Evolutionary conservation across 2,329 filamentous ascomycete genomes (phyloP).

Genomic region (Venturia carpophila): DNA sequence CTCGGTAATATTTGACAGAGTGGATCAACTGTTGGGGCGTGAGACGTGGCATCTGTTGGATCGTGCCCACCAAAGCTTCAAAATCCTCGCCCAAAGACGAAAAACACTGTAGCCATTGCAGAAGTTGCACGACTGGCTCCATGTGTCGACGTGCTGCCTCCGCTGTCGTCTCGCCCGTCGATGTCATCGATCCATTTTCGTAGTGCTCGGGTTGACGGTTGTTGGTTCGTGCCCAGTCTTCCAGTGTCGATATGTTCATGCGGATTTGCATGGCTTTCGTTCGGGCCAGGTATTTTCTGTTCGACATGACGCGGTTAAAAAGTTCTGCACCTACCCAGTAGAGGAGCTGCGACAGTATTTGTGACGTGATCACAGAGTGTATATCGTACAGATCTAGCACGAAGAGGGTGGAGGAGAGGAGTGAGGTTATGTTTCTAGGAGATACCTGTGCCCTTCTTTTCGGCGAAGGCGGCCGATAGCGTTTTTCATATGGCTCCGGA

Average conservation of each 20-base stretch:
- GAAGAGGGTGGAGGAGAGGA: constrained; percentile 91
- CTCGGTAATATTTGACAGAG: constrained; percentile 83
- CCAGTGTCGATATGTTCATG: constrained; percentile 92
- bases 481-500: constrained; percentile 78
- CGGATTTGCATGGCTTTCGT: constrained; percentile 99
- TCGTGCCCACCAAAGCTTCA: constrained; percentile 77
- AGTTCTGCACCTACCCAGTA: constrained; percentile 96
- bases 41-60: constrained; percentile 79
- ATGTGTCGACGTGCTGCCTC: constrained; percentile 79
- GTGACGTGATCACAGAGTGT: constrained; percentile 88
- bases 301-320: constrained; percentile 97
- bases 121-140: constrained; percentile 80
- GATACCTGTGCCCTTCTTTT: constrained; percentile 87
- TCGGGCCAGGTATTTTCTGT: constrained; percentile 83
- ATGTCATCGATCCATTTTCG: constrained; percentile 79
- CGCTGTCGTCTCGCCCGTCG: constrained; percentile 77
- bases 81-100: constrained; percentile 87
- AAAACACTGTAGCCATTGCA: constrained; percentile 98
- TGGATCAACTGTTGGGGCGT: constrained; percentile 86
- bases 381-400: constrained; percentile 98
- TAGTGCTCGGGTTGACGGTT: constrained; percentile 93
- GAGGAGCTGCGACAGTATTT: constrained; percentile 84
- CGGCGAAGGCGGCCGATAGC: constrained; percentile 84
- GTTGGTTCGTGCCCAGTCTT: constrained; percentile 92
- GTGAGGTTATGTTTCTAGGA: constrained; percentile 88